phyloP scores from a whole-genome alignment of 2,329 filamentous ascomycete genomes.

The Aureobasidium sp. region DNA sequence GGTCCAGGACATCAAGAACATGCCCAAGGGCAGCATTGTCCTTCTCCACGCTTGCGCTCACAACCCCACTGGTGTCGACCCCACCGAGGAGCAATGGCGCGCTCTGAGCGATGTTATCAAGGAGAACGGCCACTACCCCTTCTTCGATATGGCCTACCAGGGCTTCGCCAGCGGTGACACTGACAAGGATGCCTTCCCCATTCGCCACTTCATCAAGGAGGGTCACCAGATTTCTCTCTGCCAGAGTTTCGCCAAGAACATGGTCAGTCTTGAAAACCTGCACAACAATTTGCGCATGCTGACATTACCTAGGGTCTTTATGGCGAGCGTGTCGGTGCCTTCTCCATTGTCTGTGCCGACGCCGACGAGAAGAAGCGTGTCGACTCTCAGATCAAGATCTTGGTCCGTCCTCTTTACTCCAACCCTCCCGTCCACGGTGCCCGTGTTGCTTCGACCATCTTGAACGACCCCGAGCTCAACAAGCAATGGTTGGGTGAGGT shows the following conservation, averaged over 20 bases:
- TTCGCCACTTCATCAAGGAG: constrained; percentile 87
- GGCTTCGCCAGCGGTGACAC: constrained; percentile 92
- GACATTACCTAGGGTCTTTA: constrained; percentile 67
- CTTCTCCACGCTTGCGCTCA: constrained; percentile 95
- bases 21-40: constrained; percentile 80
- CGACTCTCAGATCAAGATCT: constrained; percentile 96
- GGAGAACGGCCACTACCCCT: constrained; percentile 79
- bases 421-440: constrained; percentile 97
- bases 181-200: constrained; percentile 85
- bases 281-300: constrained; percentile 12
- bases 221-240: constrained; percentile 82
- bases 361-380: constrained; percentile 90
- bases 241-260: constrained; percentile 99
- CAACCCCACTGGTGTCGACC: constrained; percentile 96
- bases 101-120: constrained; percentile 83
- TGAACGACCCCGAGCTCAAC: constrained; percentile 78
- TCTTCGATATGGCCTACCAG: constrained; percentile 99
- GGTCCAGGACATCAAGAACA: constrained; percentile 80
- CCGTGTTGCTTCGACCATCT: constrained; percentile 84
- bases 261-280: constrained; percentile 50
- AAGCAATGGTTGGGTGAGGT: constrained; percentile 94
- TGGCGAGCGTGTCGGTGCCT: constrained; percentile 94
- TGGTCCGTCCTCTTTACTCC: constrained; percentile 94
- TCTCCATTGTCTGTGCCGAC: constrained; percentile 81
- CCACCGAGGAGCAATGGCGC: constrained; percentile 84